Percentiles rank a stretch among this genome's conserved stretches.
phyloP scores from a whole-genome alignment of 75 land plant genomes.

The Ceratopteris richardii region DNA sequence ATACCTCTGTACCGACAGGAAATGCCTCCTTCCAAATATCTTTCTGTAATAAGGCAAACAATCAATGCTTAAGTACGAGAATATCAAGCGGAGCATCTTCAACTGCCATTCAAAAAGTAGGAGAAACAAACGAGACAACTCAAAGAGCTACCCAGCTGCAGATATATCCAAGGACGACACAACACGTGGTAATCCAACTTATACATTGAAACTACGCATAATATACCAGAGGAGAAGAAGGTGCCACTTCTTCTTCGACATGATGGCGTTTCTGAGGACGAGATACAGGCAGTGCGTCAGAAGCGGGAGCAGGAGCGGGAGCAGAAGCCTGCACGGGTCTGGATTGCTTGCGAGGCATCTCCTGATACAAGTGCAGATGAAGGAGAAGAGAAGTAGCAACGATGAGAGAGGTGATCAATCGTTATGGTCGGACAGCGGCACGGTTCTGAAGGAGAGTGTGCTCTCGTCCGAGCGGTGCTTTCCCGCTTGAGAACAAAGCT shows the following conservation, averaged over 20 bases:
- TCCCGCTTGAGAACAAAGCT: constrained; percentile 4
- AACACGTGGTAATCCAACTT: not conserved
- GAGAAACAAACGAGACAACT: not conserved
- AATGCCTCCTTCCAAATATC: constrained; percentile 69
- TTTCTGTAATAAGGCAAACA: constrained; percentile 25
- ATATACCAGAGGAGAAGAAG: not conserved
- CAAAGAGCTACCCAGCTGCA: not conserved
- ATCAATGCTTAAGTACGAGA: too few species aligned
- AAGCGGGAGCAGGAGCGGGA: not conserved
- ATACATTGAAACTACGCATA: not conserved
- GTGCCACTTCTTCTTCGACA: not conserved
- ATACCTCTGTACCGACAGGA: constrained; percentile 73
- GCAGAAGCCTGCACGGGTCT: not conserved
- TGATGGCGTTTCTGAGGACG: not conserved
- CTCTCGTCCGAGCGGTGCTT: not conserved
- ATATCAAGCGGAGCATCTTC: too few species aligned
- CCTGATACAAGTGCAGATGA: not conserved
- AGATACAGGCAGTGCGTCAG: not conserved
- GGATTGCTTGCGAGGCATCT: constrained; percentile 1
- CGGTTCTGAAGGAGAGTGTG: too few species aligned
- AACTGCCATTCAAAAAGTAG: too few species aligned
- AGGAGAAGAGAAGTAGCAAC: not conserved
- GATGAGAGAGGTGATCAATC: not conserved
- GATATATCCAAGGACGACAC: not conserved
- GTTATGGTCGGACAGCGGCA: too few species aligned